Conservation (phyloP, 2,329 filamentous ascomycete genomes). For the Epichloe brachyelytri region DNA sequence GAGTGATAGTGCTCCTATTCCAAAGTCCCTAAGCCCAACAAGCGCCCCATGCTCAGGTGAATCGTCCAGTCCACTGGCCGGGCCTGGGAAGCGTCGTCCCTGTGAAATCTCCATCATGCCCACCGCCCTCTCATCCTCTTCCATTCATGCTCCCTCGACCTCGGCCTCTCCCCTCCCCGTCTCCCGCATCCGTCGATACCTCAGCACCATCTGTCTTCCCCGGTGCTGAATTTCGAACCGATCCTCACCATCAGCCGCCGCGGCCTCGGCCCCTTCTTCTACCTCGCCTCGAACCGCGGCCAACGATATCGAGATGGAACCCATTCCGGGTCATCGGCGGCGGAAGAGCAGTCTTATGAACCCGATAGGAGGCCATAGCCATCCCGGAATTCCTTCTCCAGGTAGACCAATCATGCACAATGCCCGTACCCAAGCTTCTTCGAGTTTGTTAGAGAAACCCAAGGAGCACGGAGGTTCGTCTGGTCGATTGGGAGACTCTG, state of each 20-base stretch:
- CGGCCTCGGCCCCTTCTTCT: conserved; percentile 7
- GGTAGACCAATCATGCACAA: conserved; percentile 5
- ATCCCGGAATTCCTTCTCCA: conserved; percentile 12
- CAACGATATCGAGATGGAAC: conserved; percentile 43
- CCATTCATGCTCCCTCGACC: not conserved
- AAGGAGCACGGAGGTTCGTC: conserved; percentile 25
- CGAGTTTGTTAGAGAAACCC: conserved; percentile 23
- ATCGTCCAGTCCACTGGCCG: not conserved
- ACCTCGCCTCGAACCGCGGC: conserved; percentile 9
- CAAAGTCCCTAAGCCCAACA: not conserved
- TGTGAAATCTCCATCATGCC: conserved; percentile 7
- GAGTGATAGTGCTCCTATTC: not conserved
- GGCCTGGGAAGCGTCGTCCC: conserved; percentile 3
- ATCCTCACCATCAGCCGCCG: not conserved
- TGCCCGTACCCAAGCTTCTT: conserved; percentile 5
- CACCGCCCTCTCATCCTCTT: not conserved
- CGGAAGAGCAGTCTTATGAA: conserved; percentile 42
- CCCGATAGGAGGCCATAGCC: conserved; percentile 15
- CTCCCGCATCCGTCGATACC: not conserved
- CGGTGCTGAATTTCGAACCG: conserved; percentile 1
- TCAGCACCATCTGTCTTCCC: not conserved
- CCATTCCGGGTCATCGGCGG: conserved; percentile 39
- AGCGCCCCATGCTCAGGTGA: conserved; percentile 3
- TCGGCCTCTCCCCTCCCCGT: not conserved
- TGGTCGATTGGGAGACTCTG: conserved; percentile 1